Evolutionary conservation across 345 rosid genomes (phyloP).

Genomic region (Moricandia arvensis): DNA sequence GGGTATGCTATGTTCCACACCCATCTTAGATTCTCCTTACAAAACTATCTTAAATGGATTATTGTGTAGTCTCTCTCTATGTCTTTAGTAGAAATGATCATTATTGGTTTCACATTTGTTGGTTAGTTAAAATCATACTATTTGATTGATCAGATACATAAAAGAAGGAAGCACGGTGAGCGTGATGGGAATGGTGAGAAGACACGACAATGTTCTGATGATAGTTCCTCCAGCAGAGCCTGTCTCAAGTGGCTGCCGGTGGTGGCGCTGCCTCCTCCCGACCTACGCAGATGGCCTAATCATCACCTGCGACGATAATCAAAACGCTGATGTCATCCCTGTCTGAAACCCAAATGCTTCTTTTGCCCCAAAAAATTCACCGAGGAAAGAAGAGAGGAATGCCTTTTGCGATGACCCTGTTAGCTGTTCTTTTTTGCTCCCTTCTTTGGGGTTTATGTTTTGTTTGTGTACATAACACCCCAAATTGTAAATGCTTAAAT

Average conservation of each 20-base stretch:
- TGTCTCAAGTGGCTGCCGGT: constrained; percentile 75
- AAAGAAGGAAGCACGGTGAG: constrained; percentile 98
- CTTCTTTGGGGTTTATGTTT: constrained; percentile 25
- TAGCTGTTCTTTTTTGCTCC: constrained; percentile 19
- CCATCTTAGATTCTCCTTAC: too few relatives aligned
- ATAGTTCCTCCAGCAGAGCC: constrained; percentile 74
- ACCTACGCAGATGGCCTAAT: constrained; percentile 80
- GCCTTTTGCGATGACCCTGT: constrained; percentile 9
- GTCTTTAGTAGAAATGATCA: too few relatives aligned
- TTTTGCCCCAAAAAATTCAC: too few relatives aligned
- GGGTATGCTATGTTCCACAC: constrained; percentile 53
- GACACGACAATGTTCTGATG: constrained; percentile 85
- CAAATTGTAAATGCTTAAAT: constrained; percentile 32
- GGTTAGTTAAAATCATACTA: too few relatives aligned
- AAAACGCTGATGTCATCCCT: constrained; percentile 73
- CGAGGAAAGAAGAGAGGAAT: constrained; percentile 25
- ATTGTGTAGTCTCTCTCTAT: too few relatives aligned
- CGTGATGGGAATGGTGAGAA: constrained; percentile 90
- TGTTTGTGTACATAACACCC: constrained; percentile 28
- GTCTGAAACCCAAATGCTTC: constrained; percentile 69
- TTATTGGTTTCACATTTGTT: background rate
- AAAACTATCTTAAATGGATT: too few relatives aligned
- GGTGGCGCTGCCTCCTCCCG: constrained; percentile 75
- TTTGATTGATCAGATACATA: constrained; percentile 73
- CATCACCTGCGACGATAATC: constrained; percentile 75